Percentiles rank a stretch among this genome's conserved stretches.
Evolutionary conservation across 257 asterid species (phyloP).

Genomic region (Linaria vulgaris): DNA sequence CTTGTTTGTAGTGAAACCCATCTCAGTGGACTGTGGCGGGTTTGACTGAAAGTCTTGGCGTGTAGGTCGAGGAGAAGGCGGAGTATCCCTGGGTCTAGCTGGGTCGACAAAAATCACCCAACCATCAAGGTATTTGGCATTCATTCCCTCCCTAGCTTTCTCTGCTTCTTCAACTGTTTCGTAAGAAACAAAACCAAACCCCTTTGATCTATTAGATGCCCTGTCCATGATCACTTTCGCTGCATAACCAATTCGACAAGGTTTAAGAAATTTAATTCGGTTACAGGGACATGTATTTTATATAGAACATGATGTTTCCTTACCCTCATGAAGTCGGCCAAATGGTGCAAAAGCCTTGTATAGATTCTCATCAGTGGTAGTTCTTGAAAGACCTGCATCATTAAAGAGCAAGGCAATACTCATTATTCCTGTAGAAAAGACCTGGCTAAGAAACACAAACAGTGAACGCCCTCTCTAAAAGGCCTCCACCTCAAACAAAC

Average conservation of each 20-base stretch:
- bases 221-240: conserved; percentile 81
- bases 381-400: conserved; percentile 77
- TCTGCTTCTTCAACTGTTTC: conserved; percentile 85
- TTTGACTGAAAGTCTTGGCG: conserved; percentile 38
- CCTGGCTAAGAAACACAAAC: not conserved
- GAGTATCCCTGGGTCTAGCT: conserved; percentile 77
- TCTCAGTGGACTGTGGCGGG: conserved; percentile 26
- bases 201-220: conserved; percentile 84
- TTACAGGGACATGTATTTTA: not conserved
- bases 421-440: conserved; percentile 7
- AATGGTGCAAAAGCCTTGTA: conserved; percentile 69
- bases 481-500: too few species aligned
- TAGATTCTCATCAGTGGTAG: conserved; percentile 70
- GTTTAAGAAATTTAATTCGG: conserved; percentile 9
- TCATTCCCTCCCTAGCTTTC: conserved; percentile 87
- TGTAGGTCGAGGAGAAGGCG: conserved; percentile 50
- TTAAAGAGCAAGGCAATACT: conserved; percentile 7
- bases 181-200: conserved; percentile 81
- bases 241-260: conserved; percentile 32
- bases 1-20: conserved; percentile 72
- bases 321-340: conserved; percentile 80
- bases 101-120: conserved; percentile 98
- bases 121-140: conserved; percentile 82
- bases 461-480: not conserved
- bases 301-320: conserved; percentile 1